Percentiles rank a stretch among this genome's conserved stretches.
phyloP scores from a whole-genome alignment of 495 filamentous ascomycete genomes.

The Jackrogersella multiformis region DNA sequence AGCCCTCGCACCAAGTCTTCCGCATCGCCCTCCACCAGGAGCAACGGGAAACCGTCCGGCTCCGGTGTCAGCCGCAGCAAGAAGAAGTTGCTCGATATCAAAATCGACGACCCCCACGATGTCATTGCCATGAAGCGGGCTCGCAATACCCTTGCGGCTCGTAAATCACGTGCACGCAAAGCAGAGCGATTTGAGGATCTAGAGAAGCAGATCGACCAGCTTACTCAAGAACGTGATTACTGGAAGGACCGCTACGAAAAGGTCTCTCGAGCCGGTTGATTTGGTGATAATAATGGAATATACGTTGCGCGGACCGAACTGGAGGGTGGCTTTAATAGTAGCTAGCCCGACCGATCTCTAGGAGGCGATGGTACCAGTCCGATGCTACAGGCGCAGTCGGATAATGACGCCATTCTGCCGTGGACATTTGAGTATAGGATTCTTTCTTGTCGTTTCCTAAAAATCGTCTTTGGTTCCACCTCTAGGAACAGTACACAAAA shows the following conservation, averaged over 20 bases:
- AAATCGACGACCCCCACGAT: conserved; percentile 76
- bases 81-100: conserved; percentile 83
- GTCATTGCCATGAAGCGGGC: conserved; percentile 86
- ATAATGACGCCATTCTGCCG: conserved; percentile 48
- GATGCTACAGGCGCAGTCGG: conserved; percentile 43
- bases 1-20: conserved; percentile 54
- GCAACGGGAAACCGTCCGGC: conserved; percentile 66
- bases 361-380: conserved; percentile 49
- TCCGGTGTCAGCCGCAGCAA: conserved; percentile 72
- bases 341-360: conserved; percentile 19
- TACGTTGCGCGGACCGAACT: conserved; percentile 34
- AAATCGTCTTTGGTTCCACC: not conserved
- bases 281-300: conserved; percentile 25
- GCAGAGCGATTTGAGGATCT: conserved; percentile 72
- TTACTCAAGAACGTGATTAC: conserved; percentile 63
- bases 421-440: conserved; percentile 33
- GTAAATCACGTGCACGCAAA: conserved; percentile 91
- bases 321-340: conserved; percentile 28
- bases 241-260: conserved; percentile 59
- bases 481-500: conserved; percentile 18
- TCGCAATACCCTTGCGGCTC: conserved; percentile 92
- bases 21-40: conserved; percentile 54
- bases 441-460: conserved; percentile 39
- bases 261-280: conserved; percentile 19
- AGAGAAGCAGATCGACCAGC: conserved; percentile 61